Evolutionary conservation across 1,139 yeast genomes (phyloP).

Genomic region (Candida dubliniensis): DNA sequence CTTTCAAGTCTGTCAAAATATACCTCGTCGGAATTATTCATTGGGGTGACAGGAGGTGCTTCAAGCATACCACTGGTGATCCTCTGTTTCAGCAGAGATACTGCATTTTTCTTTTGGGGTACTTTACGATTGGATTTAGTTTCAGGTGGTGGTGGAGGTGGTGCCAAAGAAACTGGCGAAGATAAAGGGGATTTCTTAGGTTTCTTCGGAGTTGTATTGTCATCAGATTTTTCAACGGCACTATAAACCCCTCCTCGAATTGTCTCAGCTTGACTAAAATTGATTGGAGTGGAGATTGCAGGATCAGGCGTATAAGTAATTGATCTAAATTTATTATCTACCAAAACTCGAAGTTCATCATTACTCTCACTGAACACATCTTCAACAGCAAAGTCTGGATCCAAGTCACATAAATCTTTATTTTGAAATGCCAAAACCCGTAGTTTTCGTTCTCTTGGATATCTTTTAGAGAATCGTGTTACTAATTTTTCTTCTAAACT

Average conservation of each 20-base stretch:
- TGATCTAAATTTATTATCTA: constrained; percentile 25
- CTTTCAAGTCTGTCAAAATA: background rate
- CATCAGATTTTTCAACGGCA: constrained; percentile 9
- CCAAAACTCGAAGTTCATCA: constrained; percentile 55
- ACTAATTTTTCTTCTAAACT: constrained; percentile 43
- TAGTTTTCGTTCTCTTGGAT: constrained; percentile 58
- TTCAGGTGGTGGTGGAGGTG: constrained; percentile 41
- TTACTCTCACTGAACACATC: constrained; percentile 58
- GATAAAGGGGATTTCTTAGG: constrained; percentile 6
- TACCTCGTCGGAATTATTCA: background rate
- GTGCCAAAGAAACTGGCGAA: constrained; percentile 28
- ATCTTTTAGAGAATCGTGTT: constrained; percentile 47
- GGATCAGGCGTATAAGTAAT: constrained; percentile 2
- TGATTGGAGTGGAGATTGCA: constrained; percentile 1
- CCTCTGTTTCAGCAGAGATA: constrained; percentile 28
- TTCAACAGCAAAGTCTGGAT: constrained; percentile 65
- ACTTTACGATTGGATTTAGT: constrained; percentile 16
- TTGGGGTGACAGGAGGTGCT: constrained; percentile 23
- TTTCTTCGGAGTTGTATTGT: constrained; percentile 18
- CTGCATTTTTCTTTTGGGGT: constrained; percentile 29
- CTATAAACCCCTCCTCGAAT: constrained; percentile 5
- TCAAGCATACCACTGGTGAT: constrained; percentile 69
- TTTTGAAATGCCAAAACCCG: constrained; percentile 63
- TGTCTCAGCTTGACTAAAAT: background rate
- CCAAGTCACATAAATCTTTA: constrained; percentile 65